Base-by-base conservation (phyloP, 768 basidiomycete genomes). In the Psilocybe tampanensis region DNA sequence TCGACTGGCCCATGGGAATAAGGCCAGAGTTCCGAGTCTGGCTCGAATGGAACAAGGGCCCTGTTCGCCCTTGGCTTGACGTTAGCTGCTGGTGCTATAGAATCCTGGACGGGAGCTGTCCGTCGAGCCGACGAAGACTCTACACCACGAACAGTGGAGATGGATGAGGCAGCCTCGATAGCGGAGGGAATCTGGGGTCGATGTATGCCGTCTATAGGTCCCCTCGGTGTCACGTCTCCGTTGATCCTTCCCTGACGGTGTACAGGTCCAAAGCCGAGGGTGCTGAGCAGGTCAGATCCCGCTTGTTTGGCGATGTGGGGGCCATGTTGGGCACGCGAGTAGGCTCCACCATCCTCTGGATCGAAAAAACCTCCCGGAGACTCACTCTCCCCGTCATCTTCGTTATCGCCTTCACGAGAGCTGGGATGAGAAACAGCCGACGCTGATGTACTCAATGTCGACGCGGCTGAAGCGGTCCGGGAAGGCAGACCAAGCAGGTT, bases 11-110 rank as follows among this genome's bases (percentile, higher is more conserved):
- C 62, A 29, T 54, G 83, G 0, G 83, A 80, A 64, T 88, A 88
- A 3, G 89, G 87, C 89, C 88, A 90, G 15, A 90, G 74, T 32
- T 88, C 85, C 8, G 86, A 84, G 58, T 85, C 84, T 0, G 84
- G 72, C 48, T 74, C 80, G 64, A 90, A 90, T 0, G 88, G 86
- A 0, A 87, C 77, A 13, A 87, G 77, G 5, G 74, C 68, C 36
- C 79, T 73, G 44, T 73, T 67, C 9, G 65, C 64, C 43, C 67
- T 50, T 15, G 69, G 66, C 36, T 67, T 67, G 7, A 50, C 63
- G 23, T 56, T 61, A 19, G 45, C 36, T 17, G 41, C 29, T 9
- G 29, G 4, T 29, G 29, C 51, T 19, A 50, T n/a, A 19, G 50
- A n/a, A 34, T n/a, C 41, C 9, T 12, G 29, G 32, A 9, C 19